These are phyloP conservation scores for Cystobasidium tubakii DNA, from an alignment of 768 basidiomycete species.

Conservation along the genomic window DNA sequence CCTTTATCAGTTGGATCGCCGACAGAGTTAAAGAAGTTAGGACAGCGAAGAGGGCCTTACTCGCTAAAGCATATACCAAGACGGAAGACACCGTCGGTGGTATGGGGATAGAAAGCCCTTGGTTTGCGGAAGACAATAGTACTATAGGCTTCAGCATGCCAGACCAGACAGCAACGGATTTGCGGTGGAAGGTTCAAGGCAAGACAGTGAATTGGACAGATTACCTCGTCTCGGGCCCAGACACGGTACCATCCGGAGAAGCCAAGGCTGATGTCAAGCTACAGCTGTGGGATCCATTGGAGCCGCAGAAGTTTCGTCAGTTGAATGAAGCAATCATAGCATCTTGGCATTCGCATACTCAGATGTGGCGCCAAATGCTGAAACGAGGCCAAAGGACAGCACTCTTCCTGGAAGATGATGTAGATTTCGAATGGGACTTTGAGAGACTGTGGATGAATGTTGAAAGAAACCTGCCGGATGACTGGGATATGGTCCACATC, in stretches of 20 bases:
- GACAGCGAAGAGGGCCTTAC: conserved; percentile 11
- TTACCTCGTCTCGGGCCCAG: conserved; percentile 37
- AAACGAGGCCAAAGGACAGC: conserved; percentile 41
- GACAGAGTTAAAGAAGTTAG: conserved; percentile 43
- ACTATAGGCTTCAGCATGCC: background rate
- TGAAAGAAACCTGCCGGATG: conserved; percentile 38
- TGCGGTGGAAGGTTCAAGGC: conserved; percentile 26
- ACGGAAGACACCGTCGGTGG: conserved; percentile 20
- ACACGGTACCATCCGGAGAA: background rate
- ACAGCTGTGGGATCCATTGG: conserved; percentile 39
- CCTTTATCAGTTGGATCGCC: conserved; percentile 45
- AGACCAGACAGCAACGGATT: background rate
- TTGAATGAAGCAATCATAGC: conserved; percentile 44
- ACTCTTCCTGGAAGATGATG: conserved; percentile 45
- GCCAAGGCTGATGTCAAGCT: background rate
- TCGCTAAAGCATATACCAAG: conserved; percentile 16
- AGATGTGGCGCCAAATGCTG: conserved; percentile 42
- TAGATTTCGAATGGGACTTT: conserved; percentile 46
- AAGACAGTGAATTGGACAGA: conserved; percentile 40
- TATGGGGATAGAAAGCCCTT: conserved; percentile 34
- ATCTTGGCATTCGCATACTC: conserved; percentile 44
- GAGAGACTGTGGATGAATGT: conserved; percentile 44
- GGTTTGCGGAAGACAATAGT: conserved; percentile 22
- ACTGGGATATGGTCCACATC: conserved; percentile 40
- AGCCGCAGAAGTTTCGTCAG: conserved; percentile 39